These are phyloP conservation scores for Fusarium pseudograminearum DNA, from an alignment of 2,329 filamentous ascomycete species.

Conservation along the genomic window DNA sequence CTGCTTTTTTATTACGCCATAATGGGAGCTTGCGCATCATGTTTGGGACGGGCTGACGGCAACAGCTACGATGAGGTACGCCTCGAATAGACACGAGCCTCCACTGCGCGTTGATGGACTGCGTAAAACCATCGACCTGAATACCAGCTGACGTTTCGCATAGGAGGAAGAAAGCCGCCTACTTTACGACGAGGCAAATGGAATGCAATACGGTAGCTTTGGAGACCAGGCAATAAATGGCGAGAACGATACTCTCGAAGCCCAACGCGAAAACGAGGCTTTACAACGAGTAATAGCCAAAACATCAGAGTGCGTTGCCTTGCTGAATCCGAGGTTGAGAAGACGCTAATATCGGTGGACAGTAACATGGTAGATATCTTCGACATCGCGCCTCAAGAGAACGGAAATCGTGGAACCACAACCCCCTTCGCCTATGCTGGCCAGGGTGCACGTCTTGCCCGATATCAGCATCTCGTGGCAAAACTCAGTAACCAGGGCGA, in stretches of 20 bases:
- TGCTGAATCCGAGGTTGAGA: background rate
- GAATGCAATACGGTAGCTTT: constrained; percentile 72
- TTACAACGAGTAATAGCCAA: constrained; percentile 72
- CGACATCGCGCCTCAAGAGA: constrained; percentile 69
- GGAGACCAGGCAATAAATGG: constrained; percentile 65
- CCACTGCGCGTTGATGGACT: background rate
- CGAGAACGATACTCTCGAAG: constrained; percentile 71
- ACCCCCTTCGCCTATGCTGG: constrained; percentile 62
- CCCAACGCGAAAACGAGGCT: constrained; percentile 73
- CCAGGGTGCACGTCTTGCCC: constrained; percentile 67
- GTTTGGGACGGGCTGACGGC: constrained; percentile 64
- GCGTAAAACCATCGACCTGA: background rate
- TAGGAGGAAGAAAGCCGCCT: constrained; percentile 69
- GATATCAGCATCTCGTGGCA: constrained; percentile 72
- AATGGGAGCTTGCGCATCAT: constrained; percentile 73
- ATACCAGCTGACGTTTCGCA: constrained; percentile 21
- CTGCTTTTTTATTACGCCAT: constrained; percentile 37
- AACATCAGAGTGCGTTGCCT: constrained; percentile 68
- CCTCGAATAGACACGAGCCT: background rate
- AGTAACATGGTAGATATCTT: constrained; percentile 78
- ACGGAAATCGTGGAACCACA: constrained; percentile 51
- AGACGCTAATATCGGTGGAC: constrained; percentile 28
- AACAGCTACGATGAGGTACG: constrained; percentile 68
- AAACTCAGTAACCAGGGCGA: constrained; percentile 65
- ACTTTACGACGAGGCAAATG: constrained; percentile 71